Percentiles rank a stretch among this genome's conserved stretches.
These are phyloP conservation scores for Artemisia tridentata DNA, from an alignment of 129 eudicot species.

Conservation along the genomic window DNA sequence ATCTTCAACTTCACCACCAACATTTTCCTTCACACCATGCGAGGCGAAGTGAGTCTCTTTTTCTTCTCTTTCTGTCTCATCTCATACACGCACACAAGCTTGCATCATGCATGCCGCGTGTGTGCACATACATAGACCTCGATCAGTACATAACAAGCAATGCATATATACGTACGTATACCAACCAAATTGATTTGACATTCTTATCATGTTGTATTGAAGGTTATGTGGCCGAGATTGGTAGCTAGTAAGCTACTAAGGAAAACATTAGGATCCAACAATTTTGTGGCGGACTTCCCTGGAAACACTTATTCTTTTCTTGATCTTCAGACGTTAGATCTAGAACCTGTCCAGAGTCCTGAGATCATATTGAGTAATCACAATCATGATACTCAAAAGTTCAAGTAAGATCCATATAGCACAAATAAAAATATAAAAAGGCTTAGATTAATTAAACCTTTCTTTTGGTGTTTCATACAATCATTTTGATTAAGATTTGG, in stretches of 20 bases:
- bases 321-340: conserved; percentile 41
- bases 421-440: not conserved
- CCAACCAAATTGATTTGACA: not conserved
- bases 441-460: not conserved
- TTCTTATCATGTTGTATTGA: conserved; percentile 21
- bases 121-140: not conserved
- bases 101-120: not conserved
- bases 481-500: conserved; percentile 3
- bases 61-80: not conserved
- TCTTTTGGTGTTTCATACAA: not conserved
- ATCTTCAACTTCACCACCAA: conserved; percentile 13
- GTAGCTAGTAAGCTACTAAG: conserved; percentile 62
- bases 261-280: conserved; percentile 54
- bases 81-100: not conserved
- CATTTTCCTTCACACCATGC: conserved; percentile 25
- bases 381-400: conserved; percentile 41
- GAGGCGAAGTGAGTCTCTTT: conserved; percentile 36
- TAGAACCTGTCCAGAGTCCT: conserved; percentile 25
- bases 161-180: not conserved
- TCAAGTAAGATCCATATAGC: conserved; percentile 40
- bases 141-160: conserved; percentile 9
- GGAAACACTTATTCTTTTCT: conserved; percentile 33
- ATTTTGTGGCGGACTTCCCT: conserved; percentile 67
- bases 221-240: conserved; percentile 78
- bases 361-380: conserved; percentile 31